phyloP scores from a whole-genome alignment of 2,329 filamentous ascomycete species.

The Mycogone perniciosa region DNA sequence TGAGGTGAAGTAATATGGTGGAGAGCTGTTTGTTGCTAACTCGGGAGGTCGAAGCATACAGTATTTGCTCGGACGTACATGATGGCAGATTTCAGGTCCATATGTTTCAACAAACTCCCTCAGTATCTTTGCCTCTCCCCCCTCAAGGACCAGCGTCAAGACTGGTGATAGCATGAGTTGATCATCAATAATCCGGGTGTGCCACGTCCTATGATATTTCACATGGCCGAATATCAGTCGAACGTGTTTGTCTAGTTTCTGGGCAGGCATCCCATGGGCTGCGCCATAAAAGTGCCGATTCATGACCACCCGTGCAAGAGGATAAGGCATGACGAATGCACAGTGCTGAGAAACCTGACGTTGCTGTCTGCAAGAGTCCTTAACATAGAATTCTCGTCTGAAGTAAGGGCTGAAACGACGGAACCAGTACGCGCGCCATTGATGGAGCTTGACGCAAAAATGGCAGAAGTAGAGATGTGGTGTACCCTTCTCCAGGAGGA shows the following conservation, averaged over 20 bases:
- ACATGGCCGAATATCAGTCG: not conserved
- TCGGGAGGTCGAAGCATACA: not conserved
- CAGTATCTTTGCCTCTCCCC: not conserved
- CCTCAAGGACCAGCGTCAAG: not conserved
- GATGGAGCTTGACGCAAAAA: slow-evolving; percentile 8
- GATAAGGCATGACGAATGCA: slow-evolving; percentile 6
- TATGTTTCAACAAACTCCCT: not conserved
- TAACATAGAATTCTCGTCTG: not conserved
- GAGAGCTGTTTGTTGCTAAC: not conserved
- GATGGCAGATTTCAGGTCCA: not conserved
- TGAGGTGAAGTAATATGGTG: not conserved
- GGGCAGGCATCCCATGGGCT: slow-evolving; percentile 4
- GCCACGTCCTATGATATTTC: not conserved
- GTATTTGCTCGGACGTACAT: not conserved
- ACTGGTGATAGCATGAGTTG: slow-evolving; percentile 9
- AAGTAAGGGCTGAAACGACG: not conserved
- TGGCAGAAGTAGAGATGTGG: slow-evolving; percentile 8
- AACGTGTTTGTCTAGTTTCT: not conserved
- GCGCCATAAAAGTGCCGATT: slow-evolving; percentile 14
- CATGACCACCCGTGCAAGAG: slow-evolving; percentile 11
- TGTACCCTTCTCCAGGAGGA: slow-evolving; percentile 11
- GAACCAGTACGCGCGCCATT: slow-evolving; percentile 8
- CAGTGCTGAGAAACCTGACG: not conserved
- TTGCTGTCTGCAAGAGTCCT: not conserved
- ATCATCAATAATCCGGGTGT: slow-evolving; percentile 11